A percentile compares a stretch with the other conserved stretches of the same genome.
These are phyloP conservation scores for Vachellia collinsii DNA, from an alignment of 306 rosid species.

Conservation along the genomic window DNA sequence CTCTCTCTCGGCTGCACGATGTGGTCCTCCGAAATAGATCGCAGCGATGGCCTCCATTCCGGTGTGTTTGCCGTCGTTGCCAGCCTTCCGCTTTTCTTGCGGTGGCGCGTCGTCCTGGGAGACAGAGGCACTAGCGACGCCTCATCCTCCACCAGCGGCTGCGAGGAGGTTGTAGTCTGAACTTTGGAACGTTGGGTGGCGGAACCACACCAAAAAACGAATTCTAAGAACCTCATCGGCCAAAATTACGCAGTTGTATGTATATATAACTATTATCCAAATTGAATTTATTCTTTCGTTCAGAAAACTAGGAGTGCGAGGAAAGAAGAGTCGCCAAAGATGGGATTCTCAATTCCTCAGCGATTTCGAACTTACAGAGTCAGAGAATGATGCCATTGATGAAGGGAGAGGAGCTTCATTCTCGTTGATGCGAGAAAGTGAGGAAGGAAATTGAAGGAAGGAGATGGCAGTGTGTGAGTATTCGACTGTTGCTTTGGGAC, in stretches of 20 bases:
- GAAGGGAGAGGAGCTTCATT: conserved; percentile 8
- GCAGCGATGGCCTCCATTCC: conserved; percentile 65
- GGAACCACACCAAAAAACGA: conserved; percentile 51
- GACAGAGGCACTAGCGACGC: conserved; percentile 28
- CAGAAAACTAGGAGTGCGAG: not conserved
- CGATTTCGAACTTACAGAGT: not conserved
- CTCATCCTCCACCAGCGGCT: conserved; percentile 30
- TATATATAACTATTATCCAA: not conserved
- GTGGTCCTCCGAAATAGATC: conserved; percentile 59
- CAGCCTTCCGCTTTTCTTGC: conserved; percentile 34
- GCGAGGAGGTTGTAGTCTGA: not conserved
- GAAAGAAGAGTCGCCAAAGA: not conserved
- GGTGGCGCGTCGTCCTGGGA: not conserved
- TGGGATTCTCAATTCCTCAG: not conserved
- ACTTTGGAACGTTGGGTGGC: not conserved
- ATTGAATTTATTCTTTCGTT: not conserved
- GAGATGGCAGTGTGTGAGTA: not conserved
- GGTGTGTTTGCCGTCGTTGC: not conserved
- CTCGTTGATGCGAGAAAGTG: not conserved
- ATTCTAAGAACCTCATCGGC: conserved; percentile 51
- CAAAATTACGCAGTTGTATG: not conserved
- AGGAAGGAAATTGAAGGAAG: not conserved
- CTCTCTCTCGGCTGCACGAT: conserved; percentile 18
- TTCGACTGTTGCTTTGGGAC: not conserved
- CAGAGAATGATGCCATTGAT: not conserved